A percentile compares a stretch with the other conserved stretches of the same genome.
phyloP scores from a whole-genome alignment of 768 basidiomycete species.

The Podaxis sp. region DNA sequence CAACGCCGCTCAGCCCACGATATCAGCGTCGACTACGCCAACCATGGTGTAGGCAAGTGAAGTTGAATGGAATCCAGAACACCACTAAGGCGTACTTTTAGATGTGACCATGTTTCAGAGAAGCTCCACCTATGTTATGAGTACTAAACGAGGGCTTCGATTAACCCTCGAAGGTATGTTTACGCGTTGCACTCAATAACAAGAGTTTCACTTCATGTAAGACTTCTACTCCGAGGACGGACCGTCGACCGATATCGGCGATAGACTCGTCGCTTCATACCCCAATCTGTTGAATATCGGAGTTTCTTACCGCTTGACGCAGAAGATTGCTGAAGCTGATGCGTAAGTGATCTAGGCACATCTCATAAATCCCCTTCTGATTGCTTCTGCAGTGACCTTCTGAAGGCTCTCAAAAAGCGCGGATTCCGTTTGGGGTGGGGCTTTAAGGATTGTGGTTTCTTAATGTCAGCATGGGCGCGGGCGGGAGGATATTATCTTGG shows the following conservation, averaged over 20 bases:
- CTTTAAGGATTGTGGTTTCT: slow-evolving; percentile 45
- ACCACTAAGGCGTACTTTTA: slow-evolving; percentile 14
- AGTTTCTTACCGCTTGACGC: slow-evolving; percentile 25
- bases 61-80: neutral
- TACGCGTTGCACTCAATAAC: neutral
- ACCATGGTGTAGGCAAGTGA: slow-evolving; percentile 36
- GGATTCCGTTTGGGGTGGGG: slow-evolving; percentile 58
- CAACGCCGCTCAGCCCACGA: slow-evolving; percentile 33
- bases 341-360: slow-evolving; percentile 31
- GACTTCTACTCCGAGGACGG: slow-evolving; percentile 42
- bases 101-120: slow-evolving; percentile 61
- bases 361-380: neutral
- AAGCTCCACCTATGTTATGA: slow-evolving; percentile 53
- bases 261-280: slow-evolving; percentile 43
- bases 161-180: slow-evolving; percentile 22
- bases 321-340: slow-evolving; percentile 49
- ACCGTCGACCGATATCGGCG: slow-evolving; percentile 46
- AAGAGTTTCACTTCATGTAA: slow-evolving; percentile 9
- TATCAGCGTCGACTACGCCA: slow-evolving; percentile 36
- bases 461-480: slow-evolving; percentile 40
- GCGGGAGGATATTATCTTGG: slow-evolving; percentile 70
- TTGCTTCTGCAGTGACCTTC: slow-evolving; percentile 19
- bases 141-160: slow-evolving; percentile 34
- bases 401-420: slow-evolving; percentile 49
- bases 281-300: slow-evolving; percentile 32